A percentile compares a stretch with the other conserved stretches of the same genome.
Conservation (phyloP, 2,329 filamentous ascomycete genomes). For the Lachnellula suecica region DNA sequence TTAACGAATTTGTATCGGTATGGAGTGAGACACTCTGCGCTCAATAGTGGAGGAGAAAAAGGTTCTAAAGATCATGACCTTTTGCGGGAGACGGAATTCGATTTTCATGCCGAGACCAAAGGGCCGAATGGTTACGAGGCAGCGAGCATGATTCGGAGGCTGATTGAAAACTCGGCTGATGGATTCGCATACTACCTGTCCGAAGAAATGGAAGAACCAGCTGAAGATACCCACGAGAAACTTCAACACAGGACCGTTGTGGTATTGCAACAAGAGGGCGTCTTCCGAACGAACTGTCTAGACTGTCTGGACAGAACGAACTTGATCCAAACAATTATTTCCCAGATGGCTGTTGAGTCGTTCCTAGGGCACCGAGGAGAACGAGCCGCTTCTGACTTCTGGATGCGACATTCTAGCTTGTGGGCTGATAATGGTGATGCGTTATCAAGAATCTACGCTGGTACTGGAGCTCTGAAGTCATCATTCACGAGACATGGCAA, state of each 20-base stretch:
- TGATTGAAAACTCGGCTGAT: slow-evolving; percentile 77
- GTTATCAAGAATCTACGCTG: slow-evolving; percentile 92
- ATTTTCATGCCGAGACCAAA: slow-evolving; percentile 93
- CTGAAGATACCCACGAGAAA: slow-evolving; percentile 38
- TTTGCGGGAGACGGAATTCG: slow-evolving; percentile 81
- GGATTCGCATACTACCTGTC: slow-evolving; percentile 91
- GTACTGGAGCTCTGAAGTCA: slow-evolving; percentile 91
- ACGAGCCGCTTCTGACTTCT: slow-evolving; percentile 75
- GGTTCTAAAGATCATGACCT: slow-evolving; percentile 68
- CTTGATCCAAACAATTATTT: slow-evolving; percentile 92
- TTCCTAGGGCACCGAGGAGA: slow-evolving; percentile 76
- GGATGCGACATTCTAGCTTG: slow-evolving; percentile 85
- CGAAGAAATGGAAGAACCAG: slow-evolving; percentile 56
- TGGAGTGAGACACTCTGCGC: slow-evolving; percentile 71
- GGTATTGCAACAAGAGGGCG: slow-evolving; percentile 88
- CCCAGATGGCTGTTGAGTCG: slow-evolving; percentile 84
- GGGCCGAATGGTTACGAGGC: slow-evolving; percentile 86
- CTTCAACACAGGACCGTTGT: slow-evolving; percentile 52
- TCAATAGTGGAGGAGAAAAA: slow-evolving; percentile 59
- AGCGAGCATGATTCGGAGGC: slow-evolving; percentile 77
- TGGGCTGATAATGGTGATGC: slow-evolving; percentile 98
- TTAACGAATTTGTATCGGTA: slow-evolving; percentile 77
- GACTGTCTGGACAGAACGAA: slow-evolving; percentile 97
- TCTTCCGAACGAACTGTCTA: slow-evolving; percentile 93
- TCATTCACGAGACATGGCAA: slow-evolving; percentile 94